Conservation (phyloP, 257 asterid genomes). For the Solanum appendiculatum region DNA sequence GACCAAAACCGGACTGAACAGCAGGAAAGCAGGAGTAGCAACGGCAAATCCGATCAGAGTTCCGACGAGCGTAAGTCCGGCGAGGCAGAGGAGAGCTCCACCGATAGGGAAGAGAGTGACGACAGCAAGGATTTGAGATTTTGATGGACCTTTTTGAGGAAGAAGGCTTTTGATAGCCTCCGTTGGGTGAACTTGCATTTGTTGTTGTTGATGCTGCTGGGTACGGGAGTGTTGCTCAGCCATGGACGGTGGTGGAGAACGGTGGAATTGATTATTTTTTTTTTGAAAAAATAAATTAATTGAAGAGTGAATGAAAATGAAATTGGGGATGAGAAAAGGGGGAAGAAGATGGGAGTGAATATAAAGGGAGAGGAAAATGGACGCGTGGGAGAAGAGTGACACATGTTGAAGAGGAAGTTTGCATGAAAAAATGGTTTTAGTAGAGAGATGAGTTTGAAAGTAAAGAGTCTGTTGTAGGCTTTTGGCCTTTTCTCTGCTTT, state of each 20-base stretch:
- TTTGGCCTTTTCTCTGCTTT: background rate
- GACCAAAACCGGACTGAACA: slow-evolving; percentile 62
- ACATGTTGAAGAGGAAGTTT: slow-evolving; percentile 22
- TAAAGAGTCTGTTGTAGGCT: background rate
- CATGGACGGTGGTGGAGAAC: slow-evolving; percentile 5
- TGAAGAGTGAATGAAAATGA: background rate
- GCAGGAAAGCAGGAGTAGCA: slow-evolving; percentile 39
- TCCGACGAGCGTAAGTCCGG: slow-evolving; percentile 47
- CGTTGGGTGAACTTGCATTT: background rate
- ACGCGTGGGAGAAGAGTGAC: slow-evolving; percentile 44
- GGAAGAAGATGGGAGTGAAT: background rate
- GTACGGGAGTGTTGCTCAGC: slow-evolving; percentile 13
- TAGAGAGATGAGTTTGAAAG: background rate
- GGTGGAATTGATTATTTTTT: too few species aligned
- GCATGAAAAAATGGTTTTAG: slow-evolving; percentile 3
- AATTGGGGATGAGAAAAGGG: background rate
- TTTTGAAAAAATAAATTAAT: background rate
- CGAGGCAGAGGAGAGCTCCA: slow-evolving; percentile 37
- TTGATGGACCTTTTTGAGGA: slow-evolving; percentile 28
- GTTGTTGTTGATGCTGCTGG: slow-evolving; percentile 5
- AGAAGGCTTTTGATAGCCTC: slow-evolving; percentile 11
- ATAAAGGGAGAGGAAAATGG: slow-evolving; percentile 15
- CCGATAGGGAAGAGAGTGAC: slow-evolving; percentile 62
- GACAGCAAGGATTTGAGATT: slow-evolving; percentile 41
- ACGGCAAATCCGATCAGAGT: slow-evolving; percentile 40